Conservation (phyloP, 176 grass and related monocot species). For the Cenchrus americanus region DNA sequence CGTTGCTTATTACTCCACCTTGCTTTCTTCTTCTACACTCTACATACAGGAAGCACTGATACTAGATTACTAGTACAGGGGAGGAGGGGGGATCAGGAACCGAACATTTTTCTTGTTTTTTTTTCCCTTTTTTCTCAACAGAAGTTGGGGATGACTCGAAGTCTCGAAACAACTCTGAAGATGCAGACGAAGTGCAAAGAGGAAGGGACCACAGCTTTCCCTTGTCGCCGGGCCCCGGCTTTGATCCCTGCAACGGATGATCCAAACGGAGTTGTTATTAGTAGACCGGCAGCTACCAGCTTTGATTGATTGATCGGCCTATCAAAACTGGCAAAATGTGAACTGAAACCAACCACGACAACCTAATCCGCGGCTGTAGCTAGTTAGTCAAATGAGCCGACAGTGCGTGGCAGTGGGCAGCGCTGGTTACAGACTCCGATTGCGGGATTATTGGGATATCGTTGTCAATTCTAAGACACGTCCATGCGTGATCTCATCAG, state of each 20-base stretch:
- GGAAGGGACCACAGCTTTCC: slow-evolving; percentile 6
- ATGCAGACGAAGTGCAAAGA: not conserved
- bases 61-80: slow-evolving; percentile 19
- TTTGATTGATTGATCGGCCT: not conserved
- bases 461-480: not conserved
- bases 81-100: no score
- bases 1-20: not conserved
- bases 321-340: not conserved
- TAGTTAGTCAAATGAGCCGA: slow-evolving; percentile 14
- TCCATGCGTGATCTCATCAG: slow-evolving; percentile 9
- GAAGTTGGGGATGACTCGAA: not conserved
- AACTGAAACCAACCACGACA: not conserved
- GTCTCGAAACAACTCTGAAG: not conserved
- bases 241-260: slow-evolving; percentile 32
- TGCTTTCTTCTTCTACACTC: not conserved
- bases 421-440: not conserved
- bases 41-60: not conserved
- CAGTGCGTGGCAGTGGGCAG: not conserved
- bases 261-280: slow-evolving; percentile 12
- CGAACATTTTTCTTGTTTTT: not conserved
- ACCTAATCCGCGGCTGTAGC: slow-evolving; percentile 22
- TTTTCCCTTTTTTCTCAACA: not conserved
- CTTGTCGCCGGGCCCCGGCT: not conserved
- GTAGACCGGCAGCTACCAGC: not conserved
- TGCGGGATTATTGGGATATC: not conserved